Conservation (phyloP, 1,284 basidiomycete species). For the Puccinia brachypodii region DNA sequence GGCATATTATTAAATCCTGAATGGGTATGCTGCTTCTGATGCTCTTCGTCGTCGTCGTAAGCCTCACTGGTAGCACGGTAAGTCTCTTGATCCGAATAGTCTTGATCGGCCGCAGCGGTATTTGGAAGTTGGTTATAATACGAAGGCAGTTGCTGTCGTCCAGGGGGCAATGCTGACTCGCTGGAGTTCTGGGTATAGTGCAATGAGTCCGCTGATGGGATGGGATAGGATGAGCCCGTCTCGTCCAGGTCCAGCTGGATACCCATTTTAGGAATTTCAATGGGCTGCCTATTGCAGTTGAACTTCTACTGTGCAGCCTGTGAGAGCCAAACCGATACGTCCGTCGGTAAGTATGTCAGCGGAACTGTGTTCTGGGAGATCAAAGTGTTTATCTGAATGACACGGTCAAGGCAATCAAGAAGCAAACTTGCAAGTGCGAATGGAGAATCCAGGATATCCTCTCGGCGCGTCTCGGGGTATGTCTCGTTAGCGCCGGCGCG, state of each 20-base stretch:
- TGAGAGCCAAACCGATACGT: too few species aligned
- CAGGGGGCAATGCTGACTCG: neutral
- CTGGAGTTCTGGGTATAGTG: neutral
- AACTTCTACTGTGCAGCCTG: neutral
- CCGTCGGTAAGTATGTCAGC: too few species aligned
- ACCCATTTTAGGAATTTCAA: neutral
- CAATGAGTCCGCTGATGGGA: neutral
- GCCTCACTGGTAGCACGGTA: neutral
- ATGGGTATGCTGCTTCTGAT: neutral
- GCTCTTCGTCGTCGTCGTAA: neutral
- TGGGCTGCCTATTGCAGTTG: neutral
- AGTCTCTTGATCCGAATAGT: neutral
- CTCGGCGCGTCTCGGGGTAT: too few species aligned
- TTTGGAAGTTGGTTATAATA: neutral
- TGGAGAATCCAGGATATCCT: too few species aligned
- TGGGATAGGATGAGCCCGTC: neutral
- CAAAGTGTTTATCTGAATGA: neutral
- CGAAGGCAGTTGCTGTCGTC: neutral
- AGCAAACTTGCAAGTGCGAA: too few species aligned
- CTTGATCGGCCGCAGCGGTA: neutral
- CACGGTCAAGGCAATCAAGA: neutral
- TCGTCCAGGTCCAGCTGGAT: slow-evolving; percentile 13
- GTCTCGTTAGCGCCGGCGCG: too few species aligned
- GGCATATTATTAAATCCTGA: neutral
- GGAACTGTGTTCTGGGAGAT: neutral